Evolutionary conservation across 2,329 filamentous ascomycete species (phyloP), one percentile per base, ranked within the genome.

Genomic region (Calcarisporium arbuscula): DNA sequence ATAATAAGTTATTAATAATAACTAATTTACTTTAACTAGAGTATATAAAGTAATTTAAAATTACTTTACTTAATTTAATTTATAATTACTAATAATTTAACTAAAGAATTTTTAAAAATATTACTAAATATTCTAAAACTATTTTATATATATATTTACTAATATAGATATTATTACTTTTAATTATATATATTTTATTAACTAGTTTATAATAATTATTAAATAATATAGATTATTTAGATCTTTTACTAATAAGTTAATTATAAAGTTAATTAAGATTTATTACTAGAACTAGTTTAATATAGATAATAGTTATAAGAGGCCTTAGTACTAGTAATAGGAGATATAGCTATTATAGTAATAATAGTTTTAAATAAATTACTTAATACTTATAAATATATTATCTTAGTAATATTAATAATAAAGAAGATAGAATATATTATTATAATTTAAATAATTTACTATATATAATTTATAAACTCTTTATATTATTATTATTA

Each of bases 61-160:
- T n/a, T 25, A n/a, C 22, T 25, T n/a, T n/a, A 25, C 9, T 8
- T 25, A 25, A 25, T 25, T 25, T 9, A 25, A n/a, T 25, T 25
- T 8, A 25, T n/a, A 8, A 25, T 9, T 25, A 9, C 22, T 25
- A 9, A n/a, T 8, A 25, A 25, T 9, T 8, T 25, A 25, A n/a
- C 9, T n/a, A n/a, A n/a, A n/a, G 9, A 9, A 9, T n/a, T 28
- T 34, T 26, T 17, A 34, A 8, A 16, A n/a, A 28, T 34, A 34
- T 34, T n/a, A 17, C 10, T 28, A 30, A n/a, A n/a, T n/a, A n/a
- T n/a, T n/a, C n/a, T n/a, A n/a, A n/a, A n/a, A n/a, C n/a, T n/a
- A n/a, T n/a, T n/a, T n/a, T n/a, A n/a, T n/a, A n/a, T n/a, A n/a
- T n/a, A n/a, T n/a, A n/a, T n/a, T n/a, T 35, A 27, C 12, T 25